phyloP scores from a whole-genome alignment of 441 rosid species.

The Iberis amara region DNA sequence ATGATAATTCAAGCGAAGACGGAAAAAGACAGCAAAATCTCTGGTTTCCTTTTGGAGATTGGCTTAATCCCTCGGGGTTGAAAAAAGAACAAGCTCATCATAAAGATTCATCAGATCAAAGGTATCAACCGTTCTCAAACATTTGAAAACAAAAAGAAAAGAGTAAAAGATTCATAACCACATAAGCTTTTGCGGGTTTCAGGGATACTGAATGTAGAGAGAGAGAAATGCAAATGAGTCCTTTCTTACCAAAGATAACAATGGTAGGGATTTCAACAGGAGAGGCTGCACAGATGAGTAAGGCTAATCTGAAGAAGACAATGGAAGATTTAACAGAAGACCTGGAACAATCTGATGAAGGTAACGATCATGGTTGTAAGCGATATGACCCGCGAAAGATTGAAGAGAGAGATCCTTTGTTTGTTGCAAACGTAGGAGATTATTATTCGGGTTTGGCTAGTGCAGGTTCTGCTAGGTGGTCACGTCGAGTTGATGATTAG shows the following conservation, averaged over 20 bases:
- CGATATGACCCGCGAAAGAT: slow-evolving; percentile 29
- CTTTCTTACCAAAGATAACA: slow-evolving; percentile 89
- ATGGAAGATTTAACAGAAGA: slow-evolving; percentile 72
- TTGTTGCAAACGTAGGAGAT: slow-evolving; percentile 60
- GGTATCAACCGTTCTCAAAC: slow-evolving; percentile 34
- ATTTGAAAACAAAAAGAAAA: not conserved
- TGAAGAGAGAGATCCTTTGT: slow-evolving; percentile 74
- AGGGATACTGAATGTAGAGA: slow-evolving; percentile 33
- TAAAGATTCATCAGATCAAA: slow-evolving; percentile 32
- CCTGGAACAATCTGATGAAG: slow-evolving; percentile 64
- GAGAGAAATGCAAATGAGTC: slow-evolving; percentile 44
- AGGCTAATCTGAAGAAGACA: slow-evolving; percentile 72
- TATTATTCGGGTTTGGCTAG: slow-evolving; percentile 64
- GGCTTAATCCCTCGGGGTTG: slow-evolving; percentile 48
- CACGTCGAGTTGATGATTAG: slow-evolving; percentile 45
- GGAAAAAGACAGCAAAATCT: slow-evolving; percentile 37
- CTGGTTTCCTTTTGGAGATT: slow-evolving; percentile 61
- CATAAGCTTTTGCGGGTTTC: not conserved
- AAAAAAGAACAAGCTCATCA: slow-evolving; percentile 31
- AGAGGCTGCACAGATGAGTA: slow-evolving; percentile 71
- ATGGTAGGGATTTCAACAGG: slow-evolving; percentile 93
- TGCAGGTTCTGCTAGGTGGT: slow-evolving; percentile 53
- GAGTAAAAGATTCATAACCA: too few species aligned
- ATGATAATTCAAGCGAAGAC: slow-evolving; percentile 26
- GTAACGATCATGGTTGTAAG: slow-evolving; percentile 29